Base-by-base conservation (phyloP, 495 filamentous ascomycete species). In the Glarea lozoyensis region DNA sequence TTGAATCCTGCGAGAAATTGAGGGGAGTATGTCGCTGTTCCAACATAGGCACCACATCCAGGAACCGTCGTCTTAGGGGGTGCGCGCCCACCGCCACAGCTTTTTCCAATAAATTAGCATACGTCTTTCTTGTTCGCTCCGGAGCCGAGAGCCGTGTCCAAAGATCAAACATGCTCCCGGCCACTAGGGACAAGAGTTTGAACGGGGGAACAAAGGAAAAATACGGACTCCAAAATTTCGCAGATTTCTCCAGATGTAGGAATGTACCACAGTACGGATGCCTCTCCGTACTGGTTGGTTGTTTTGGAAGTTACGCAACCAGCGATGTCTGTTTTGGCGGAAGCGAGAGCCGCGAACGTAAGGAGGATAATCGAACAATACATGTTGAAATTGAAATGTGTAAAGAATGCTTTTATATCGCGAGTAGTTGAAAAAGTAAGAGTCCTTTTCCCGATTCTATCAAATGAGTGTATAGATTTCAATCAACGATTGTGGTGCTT, bases 41-140 rank as follows among this genome's bases (percentile, higher is more conserved):
- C 78, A 2, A 52, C 55, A 58, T 83, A 83, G 11, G 45, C 48
- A 0, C 67, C 61, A 53, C 79, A 84, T 6, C 77, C 78, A 1
- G 78, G 77, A 20, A 76, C 69, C 22, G 66, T 66, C 15, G 70
- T 73, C 60, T 75, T 81, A 1, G 72, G 68, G 0, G 79, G 77
- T 9, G 76, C 78, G 32, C 70, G 66, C 17, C 76, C 78, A 41
- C 79, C 79, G 21, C 79, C 79, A 53, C 79, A 82, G 66, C n/a
- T n/a, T n/a, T n/a, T n/a, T n/a, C n/a, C n/a, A n/a, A n/a, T n/a
- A n/a, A n/a, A n/a, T n/a, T n/a, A n/a, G n/a, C n/a, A n/a, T n/a
- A n/a, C n/a, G n/a, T n/a, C n/a, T n/a, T n/a, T n/a, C n/a, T n/a
- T n/a, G n/a, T n/a, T n/a, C n/a, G n/a, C n/a, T n/a, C n/a, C n/a